A percentile compares a stretch with the other conserved stretches of the same genome.
These are phyloP conservation scores for Macrotyloma uniflorum DNA, from an alignment of 306 rosid species.

Conservation along the genomic window DNA sequence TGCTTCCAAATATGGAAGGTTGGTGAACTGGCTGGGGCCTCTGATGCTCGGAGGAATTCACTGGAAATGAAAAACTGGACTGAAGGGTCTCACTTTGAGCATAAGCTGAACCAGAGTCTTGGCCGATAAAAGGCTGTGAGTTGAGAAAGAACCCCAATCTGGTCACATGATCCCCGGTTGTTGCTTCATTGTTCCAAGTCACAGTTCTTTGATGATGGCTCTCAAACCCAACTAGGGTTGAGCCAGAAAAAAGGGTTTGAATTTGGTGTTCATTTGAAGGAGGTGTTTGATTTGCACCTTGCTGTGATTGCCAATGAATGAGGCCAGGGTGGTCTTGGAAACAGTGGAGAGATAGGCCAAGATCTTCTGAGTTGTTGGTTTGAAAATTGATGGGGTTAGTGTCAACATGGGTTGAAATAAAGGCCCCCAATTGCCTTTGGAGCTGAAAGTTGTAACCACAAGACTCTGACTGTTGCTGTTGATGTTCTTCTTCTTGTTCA, in stretches of 20 bases:
- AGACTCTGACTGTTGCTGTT: constrained; percentile 44
- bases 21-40: constrained; percentile 48
- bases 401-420: constrained; percentile 42
- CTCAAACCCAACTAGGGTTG: constrained; percentile 49
- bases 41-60: constrained; percentile 46
- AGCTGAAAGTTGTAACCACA: constrained; percentile 54
- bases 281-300: constrained; percentile 31
- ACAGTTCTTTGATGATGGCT: constrained; percentile 55
- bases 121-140: constrained; percentile 51
- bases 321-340: constrained; percentile 53
- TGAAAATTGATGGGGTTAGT: constrained; percentile 57
- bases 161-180: constrained; percentile 23
- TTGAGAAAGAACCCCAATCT: constrained; percentile 49
- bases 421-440: constrained; percentile 44
- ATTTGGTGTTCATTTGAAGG: constrained; percentile 45
- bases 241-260: constrained; percentile 37
- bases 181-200: constrained; percentile 46
- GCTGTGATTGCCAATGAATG: constrained; percentile 45
- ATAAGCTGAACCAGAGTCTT: constrained; percentile 46
- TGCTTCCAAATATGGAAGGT: constrained; percentile 57
- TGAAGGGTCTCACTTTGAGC: constrained; percentile 72
- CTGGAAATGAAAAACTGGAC: constrained; percentile 59
- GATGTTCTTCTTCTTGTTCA: constrained; percentile 37
- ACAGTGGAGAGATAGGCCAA: constrained; percentile 77
- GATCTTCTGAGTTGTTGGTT: constrained; percentile 52